Evolutionary conservation across 1,284 basidiomycete species (phyloP), one percentile per base, ranked within the genome.

Genomic region (Microbotryum intermedium): DNA sequence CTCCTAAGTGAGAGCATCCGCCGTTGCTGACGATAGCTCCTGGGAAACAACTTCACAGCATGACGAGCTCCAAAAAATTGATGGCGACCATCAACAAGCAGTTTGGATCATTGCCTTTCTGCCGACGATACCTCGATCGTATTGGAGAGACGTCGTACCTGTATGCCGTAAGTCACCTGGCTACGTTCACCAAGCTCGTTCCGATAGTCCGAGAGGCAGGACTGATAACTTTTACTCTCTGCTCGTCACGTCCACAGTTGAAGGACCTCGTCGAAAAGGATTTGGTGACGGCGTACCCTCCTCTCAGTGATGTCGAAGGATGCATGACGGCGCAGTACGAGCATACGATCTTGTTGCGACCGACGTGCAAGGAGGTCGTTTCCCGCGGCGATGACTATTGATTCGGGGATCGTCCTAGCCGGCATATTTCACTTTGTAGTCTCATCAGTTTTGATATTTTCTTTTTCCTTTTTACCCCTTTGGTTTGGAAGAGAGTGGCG

Each of bases 61-160:
- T 94, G 68, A 85, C 85, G 51, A 84, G 87, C 26, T 90, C 93
- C 0, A 93, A 91, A 74, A 82, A 86, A 6, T 76, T 99, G 48
- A 79, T 98, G 39, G 87, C 85, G 69, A 84, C 85, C 6, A 97
- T 99, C 77, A 87, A 90, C 73, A 88, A 84, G 75, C 86, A 90
- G 75, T 99, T 98, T 76, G 93, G 91, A 50, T 93, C 92, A 4
- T 77, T 99, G 59, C 94, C 95, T 5, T 99, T 91, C 78, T 98
- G 94, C 75, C 81, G 94, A 64, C 80, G 95, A 59, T 98, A 98
- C 75, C 82, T 98, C 39, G 95, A 97, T 70, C 83, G 90, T 28
- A 77, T 81, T 3, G 95, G 95, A n/a, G 93, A 97, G 79, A 90
- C 84, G 77, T 91, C 88, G 75, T 97, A 99, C 73, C 78, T 97